These are phyloP conservation scores for Ceratorhiza oryzae-sativae DNA, from an alignment of 1,284 basidiomycete species.

Conservation along the genomic window DNA sequence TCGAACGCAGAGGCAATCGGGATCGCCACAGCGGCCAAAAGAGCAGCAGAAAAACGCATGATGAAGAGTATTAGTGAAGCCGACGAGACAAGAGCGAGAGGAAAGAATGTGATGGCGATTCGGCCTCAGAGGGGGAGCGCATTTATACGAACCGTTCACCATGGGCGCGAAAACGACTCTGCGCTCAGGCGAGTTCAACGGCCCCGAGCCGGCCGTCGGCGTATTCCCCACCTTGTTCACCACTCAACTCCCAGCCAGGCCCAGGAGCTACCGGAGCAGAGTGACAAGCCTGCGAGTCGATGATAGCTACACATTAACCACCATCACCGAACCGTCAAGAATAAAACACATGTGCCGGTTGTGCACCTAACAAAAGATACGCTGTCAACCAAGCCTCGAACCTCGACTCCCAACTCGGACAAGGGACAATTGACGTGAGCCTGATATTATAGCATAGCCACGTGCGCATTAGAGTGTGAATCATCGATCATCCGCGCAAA, in stretches of 20 bases:
- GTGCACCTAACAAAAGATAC: not conserved
- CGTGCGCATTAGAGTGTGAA: constrained; percentile 1
- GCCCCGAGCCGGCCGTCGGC: not conserved
- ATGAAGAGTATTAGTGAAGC: not conserved
- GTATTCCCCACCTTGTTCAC: not conserved
- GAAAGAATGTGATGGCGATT: not conserved
- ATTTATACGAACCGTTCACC: not conserved
- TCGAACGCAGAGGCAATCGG: constrained; percentile 24
- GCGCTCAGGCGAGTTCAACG: constrained; percentile 2
- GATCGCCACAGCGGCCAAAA: not conserved
- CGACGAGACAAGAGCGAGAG: constrained; percentile 1
- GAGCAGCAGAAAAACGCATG: constrained; percentile 22
- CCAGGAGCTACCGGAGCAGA: not conserved
- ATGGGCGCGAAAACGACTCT: not conserved
- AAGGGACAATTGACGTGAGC: not conserved
- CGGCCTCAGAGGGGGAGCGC: not conserved
- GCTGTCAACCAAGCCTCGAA: not conserved
- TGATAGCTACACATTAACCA: not conserved
- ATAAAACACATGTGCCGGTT: not conserved
- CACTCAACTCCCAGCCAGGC: not conserved
- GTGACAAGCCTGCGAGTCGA: not conserved
- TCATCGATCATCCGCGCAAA: not conserved
- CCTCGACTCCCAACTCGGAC: not conserved
- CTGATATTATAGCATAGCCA: not conserved
- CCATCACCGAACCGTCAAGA: not conserved